Evolutionary conservation across 257 asterid species (phyloP), one percentile per base, ranked within the genome.

Genomic region (Datura wrightii): DNA sequence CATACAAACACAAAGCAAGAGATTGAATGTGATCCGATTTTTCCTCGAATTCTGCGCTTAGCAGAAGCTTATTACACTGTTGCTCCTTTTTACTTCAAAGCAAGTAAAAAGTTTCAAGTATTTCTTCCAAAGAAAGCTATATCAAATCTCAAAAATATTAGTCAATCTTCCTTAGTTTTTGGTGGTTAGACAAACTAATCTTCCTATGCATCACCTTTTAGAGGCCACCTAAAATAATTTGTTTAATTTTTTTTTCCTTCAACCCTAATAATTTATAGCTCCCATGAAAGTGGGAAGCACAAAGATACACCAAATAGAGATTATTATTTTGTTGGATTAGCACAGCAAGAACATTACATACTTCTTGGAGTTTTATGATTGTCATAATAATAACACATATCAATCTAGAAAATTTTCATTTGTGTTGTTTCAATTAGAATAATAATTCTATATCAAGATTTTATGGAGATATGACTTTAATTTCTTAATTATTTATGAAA

Each of bases 211-310:
- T 62, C 79, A 71, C 79, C 79, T 71, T 71, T 71, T 71, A 9
- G 79, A 71, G 79, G 56, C 55, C 37, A 71, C 16, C 79, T 71
- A 44, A 74, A 9, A 46, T 46, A 5, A 46, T 24, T 10, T 44
- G 10, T 72, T 74, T 48, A 3, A 72, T 10, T 18, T 67, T 39
- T 31, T 67, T 71, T n/a, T 16, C 50, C 60, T 48, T 76, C 5
- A 5, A 48, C 24, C 44, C 62, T 50, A 74, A 74, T 74, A 74
- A 52, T 31, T 31, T 3, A 36, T 4, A 14, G 8, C 62, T 78
- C 63, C 82, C 63, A 39, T 31, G 63, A 78, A 76, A 76, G 60
- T 76, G 82, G 63, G 82, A 78, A 34, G 63, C 63, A 78, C 82
- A 78, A 78, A 78, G 63, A 78, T 52, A 52, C 82, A 78, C 63